Evolutionary conservation across 805 yeast genomes (phyloP), one percentile per base, ranked within the genome.

Genomic region (Zygosaccharomyces kombuchaensis): DNA sequence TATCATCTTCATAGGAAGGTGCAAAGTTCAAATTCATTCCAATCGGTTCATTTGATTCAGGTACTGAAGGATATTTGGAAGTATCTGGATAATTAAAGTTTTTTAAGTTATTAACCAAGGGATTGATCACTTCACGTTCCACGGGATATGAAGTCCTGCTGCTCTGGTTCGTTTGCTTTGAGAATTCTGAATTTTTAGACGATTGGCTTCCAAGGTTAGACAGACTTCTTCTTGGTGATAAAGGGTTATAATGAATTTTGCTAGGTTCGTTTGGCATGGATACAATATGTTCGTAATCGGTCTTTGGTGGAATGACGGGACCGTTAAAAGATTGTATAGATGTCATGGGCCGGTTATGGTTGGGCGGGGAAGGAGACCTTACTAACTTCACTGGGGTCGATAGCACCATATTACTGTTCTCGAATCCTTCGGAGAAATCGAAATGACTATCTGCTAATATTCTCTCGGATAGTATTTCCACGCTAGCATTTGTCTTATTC

Each of bases 131-230:
- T 21, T 37, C 41, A 17, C 30, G 32, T n/a, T 48, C 44, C 9
- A 45, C 26, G 2, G 52, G 52, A 22, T 50, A 45, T n/a, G 58
- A 53, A 12, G 65, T 62, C 1, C 52, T 34, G 19, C 44, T 46
- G 4, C 63, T 59, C 27, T 40, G 50, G 19, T 43, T 45, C 13
- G 66, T 52, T 13, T 41, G 43, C 13, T 50, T 44, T 0, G 67
- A 62, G 38, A 61, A 58, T 36, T 59, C 55, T 0, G 68, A 61
- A 37, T 62, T 60, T 21, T 47, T 23, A 1, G 60, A 53, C 2
- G 56, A 47, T 12, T 50, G 40, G 51, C 66, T 62, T 4, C 49
- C 56, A n/a, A 51, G 44, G 25, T 57, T 59, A 4, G 65, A 63
- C 13, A 59, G 37, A 32, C 57, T 56, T 31, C 63, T 51, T 16